phyloP scores from a whole-genome alignment of 306 rosid genomes.

The Cicer judaicum region DNA sequence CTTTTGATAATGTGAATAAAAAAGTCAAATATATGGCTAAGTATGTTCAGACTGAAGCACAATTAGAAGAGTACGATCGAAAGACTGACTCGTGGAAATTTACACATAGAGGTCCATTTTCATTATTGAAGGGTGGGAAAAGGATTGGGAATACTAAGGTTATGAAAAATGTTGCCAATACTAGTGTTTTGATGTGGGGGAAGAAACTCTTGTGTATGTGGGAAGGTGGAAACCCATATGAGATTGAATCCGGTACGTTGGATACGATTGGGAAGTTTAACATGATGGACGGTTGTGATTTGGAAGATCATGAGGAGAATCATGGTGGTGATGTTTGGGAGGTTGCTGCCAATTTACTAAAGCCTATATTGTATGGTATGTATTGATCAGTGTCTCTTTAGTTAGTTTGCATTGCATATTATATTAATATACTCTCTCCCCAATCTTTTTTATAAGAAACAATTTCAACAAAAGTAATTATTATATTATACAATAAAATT shows the following conservation, averaged over 20 bases:
- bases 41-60: conserved; percentile 84
- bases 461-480: no score
- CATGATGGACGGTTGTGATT: conserved; percentile 50
- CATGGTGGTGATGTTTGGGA: conserved; percentile 56
- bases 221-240: conserved; percentile 97
- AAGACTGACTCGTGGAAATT: conserved; percentile 68
- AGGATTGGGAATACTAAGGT: conserved; percentile 92
- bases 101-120: conserved; percentile 86
- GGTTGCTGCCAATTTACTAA: conserved; percentile 66
- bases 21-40: conserved; percentile 77
- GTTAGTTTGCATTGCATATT: not conserved
- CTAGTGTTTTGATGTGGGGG: conserved; percentile 86
- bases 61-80: conserved; percentile 74
- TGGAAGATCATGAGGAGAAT: not conserved
- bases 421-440: no score
- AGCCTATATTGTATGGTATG: conserved; percentile 82
- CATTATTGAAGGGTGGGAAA: conserved; percentile 82
- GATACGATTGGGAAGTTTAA: conserved; percentile 62
- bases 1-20: conserved; percentile 44
- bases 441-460: no score
- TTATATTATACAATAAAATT: no score
- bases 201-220: conserved; percentile 74
- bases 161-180: conserved; percentile 96
- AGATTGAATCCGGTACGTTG: conserved; percentile 69
- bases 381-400: not conserved